Conservation (phyloP, 2,329 filamentous ascomycete genomes). For the Colletotrichum filicis region DNA sequence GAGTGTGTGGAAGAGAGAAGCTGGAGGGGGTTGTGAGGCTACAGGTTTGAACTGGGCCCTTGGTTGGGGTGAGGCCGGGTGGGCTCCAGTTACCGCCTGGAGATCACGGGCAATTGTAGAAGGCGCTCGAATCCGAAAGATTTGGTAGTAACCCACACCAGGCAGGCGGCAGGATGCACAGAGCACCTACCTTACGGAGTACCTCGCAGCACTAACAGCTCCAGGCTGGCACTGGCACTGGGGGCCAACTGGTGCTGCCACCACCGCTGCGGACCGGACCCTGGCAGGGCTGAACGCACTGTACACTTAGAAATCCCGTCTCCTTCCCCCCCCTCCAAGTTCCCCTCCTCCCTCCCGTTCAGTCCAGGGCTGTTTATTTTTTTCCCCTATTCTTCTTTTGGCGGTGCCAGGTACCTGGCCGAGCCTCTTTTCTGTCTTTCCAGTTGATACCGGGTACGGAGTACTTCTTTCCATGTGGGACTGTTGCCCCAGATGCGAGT, state of each 20-base stretch:
- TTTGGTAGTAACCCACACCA: conserved; percentile 29
- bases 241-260: not conserved
- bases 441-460: conserved; percentile 20
- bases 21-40: conserved; percentile 32
- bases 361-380: not conserved
- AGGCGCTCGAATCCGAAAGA: conserved; percentile 36
- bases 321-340: not conserved
- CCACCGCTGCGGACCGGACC: conserved; percentile 27
- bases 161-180: conserved; percentile 3
- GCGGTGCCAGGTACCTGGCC: conserved; percentile 13
- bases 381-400: not conserved
- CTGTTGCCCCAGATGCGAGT: not conserved
- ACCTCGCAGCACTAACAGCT: not conserved
- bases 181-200: not conserved
- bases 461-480: conserved; percentile 20
- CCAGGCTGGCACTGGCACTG: not conserved
- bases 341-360: not conserved
- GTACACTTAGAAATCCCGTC: not conserved
- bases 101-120: conserved; percentile 36
- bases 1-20: conserved; percentile 11
- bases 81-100: conserved; percentile 31
- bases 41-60: conserved; percentile 27
- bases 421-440: conserved; percentile 19
- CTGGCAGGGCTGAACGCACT: conserved; percentile 35
- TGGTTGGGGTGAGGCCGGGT: conserved; percentile 28